A percentile compares a stretch with the other conserved stretches of the same genome.
Evolutionary conservation across 306 rosid species (phyloP).

Genomic region (Fragaria vesca): DNA sequence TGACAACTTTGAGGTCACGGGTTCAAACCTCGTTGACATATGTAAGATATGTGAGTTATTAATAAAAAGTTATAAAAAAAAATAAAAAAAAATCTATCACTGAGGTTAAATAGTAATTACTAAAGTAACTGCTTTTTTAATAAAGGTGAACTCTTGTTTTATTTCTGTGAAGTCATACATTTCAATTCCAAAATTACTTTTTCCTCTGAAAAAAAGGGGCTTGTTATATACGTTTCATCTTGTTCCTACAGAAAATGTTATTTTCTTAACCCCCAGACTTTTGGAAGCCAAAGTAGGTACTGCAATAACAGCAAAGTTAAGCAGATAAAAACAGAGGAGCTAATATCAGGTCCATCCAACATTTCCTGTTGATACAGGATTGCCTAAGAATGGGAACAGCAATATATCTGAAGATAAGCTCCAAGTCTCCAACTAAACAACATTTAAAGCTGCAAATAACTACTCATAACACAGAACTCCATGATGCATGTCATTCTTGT

Average conservation of each 20-base stretch:
- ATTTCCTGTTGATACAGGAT: background rate
- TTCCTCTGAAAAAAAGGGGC: too few relatives aligned
- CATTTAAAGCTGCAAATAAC: background rate
- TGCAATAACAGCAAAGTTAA: background rate
- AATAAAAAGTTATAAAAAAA: too few relatives aligned
- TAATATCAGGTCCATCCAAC: background rate
- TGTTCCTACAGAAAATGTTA: too few relatives aligned
- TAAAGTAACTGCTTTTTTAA: background rate
- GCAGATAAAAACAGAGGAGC: background rate
- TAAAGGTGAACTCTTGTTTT: too few relatives aligned
- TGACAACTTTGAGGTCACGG: too few relatives aligned
- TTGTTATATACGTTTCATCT: too few relatives aligned
- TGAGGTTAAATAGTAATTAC: background rate
- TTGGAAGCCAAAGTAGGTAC: background rate
- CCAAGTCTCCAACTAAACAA: background rate
- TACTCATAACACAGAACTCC: background rate
- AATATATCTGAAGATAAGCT: background rate
- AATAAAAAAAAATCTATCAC: background rate
- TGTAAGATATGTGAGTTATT: too few relatives aligned
- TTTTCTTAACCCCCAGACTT: too few relatives aligned
- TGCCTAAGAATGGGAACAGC: background rate
- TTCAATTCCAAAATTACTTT: too few relatives aligned
- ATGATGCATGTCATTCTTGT: constrained; percentile 6
- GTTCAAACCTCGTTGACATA: too few relatives aligned
- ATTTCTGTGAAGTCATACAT: too few relatives aligned